phyloP scores from a whole-genome alignment of 306 rosid species.

The Clitoria ternatea region DNA sequence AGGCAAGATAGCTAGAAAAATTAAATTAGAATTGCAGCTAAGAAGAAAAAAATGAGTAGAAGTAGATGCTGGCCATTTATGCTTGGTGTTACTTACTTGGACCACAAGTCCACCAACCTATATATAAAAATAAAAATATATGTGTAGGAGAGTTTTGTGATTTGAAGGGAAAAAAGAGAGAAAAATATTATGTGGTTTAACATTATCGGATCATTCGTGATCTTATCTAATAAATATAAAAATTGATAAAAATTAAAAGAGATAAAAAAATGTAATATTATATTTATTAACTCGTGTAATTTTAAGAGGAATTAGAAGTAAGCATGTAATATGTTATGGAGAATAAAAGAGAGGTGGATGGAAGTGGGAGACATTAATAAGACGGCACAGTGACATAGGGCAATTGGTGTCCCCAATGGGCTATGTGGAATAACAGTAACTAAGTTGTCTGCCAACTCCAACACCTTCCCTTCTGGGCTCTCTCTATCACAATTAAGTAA shows the following conservation, averaged over 20 bases:
- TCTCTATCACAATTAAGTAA: not conserved
- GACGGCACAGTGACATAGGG: conserved; percentile 25
- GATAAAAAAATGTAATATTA: no score
- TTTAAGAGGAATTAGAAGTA: no score
- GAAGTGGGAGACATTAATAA: conserved; percentile 25
- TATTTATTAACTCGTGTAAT: no score
- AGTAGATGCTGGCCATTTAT: conserved; percentile 27
- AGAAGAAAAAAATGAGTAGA: not conserved
- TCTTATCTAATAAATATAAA: no score
- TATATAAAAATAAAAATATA: conserved; percentile 9
- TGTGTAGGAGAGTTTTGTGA: not conserved
- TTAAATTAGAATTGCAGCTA: not conserved
- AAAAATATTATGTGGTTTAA: no score
- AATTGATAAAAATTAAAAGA: no score
- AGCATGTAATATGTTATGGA: no score
- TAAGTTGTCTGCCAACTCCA: not conserved
- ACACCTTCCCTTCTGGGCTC: conserved; percentile 32
- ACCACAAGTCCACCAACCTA: conserved; percentile 31
- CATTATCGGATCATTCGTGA: no score
- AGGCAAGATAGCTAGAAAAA: not conserved
- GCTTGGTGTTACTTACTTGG: conserved; percentile 31
- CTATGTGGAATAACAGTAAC: conserved; percentile 28
- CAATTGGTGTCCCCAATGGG: conserved; percentile 48
- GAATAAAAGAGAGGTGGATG: not conserved
- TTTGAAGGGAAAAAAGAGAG: not conserved